These are phyloP conservation scores for Populus tremula DNA, from an alignment of 345 rosid species.

Conservation along the genomic window DNA sequence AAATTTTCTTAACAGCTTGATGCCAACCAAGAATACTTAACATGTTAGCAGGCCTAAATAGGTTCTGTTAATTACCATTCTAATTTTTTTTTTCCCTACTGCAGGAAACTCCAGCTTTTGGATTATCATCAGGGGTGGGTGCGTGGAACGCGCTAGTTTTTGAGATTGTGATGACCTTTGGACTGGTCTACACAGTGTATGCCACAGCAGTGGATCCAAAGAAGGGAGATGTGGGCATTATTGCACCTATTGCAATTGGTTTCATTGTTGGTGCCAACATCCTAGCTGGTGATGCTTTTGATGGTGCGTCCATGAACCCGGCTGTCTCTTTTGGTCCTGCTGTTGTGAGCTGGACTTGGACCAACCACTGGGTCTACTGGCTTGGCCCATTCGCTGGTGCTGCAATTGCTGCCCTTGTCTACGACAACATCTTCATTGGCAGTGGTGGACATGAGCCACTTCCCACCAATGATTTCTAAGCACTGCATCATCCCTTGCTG, in stretches of 20 bases:
- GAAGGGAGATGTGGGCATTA: slow-evolving; percentile 25
- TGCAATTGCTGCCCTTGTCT: slow-evolving; percentile 23
- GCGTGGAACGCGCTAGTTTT: neutral
- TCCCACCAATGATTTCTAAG: slow-evolving; percentile 17
- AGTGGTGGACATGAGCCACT: slow-evolving; percentile 11
- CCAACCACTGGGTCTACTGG: slow-evolving; percentile 29
- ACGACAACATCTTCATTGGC: slow-evolving; percentile 10
- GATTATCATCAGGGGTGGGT: slow-evolving; percentile 21
- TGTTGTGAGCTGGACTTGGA: slow-evolving; percentile 26
- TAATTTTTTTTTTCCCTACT: neutral
- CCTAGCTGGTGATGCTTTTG: slow-evolving; percentile 42
- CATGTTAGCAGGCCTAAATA: neutral
- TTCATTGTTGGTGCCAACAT: slow-evolving; percentile 45
- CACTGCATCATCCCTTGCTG: neutral
- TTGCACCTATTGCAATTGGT: slow-evolving; percentile 40
- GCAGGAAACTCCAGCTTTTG: slow-evolving; percentile 41
- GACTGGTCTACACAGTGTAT: slow-evolving; percentile 25
- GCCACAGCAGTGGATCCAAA: slow-evolving; percentile 28
- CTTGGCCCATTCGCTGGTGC: slow-evolving; percentile 27
- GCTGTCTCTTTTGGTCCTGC: slow-evolving; percentile 23
- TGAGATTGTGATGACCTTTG: slow-evolving; percentile 27
- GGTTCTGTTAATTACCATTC: neutral
- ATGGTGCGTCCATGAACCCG: slow-evolving; percentile 25
- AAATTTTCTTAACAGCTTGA: neutral
- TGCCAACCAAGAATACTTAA: neutral